These are phyloP conservation scores for Penicillium paneum DNA, from an alignment of 2,329 filamentous ascomycete genomes.

Conservation along the genomic window DNA sequence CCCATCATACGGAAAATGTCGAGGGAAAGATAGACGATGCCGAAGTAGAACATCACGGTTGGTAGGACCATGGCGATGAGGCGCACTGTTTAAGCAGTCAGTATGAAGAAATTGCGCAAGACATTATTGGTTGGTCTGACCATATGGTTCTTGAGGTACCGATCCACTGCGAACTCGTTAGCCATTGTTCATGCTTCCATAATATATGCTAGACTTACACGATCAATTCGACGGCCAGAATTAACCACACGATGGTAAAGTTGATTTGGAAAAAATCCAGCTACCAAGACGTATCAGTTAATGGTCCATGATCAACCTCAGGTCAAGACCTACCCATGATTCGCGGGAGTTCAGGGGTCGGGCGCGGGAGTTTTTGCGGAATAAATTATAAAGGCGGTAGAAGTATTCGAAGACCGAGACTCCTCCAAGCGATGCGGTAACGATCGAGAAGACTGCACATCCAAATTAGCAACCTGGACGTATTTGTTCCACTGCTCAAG, in stretches of 20 bases:
- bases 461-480: slow-evolving; percentile 7
- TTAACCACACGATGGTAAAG: slow-evolving; percentile 46
- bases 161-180: slow-evolving; percentile 36
- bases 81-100: slow-evolving; percentile 31
- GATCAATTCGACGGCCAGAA: slow-evolving; percentile 43
- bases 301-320: neutral
- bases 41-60: slow-evolving; percentile 48
- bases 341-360: slow-evolving; percentile 42
- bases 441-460: slow-evolving; percentile 42
- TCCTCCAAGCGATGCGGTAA: slow-evolving; percentile 41
- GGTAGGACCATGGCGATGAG: slow-evolving; percentile 46
- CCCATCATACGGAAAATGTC: slow-evolving; percentile 43
- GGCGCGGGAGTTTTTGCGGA: slow-evolving; percentile 36
- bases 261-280: slow-evolving; percentile 48
- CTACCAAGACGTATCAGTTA: slow-evolving; percentile 21
- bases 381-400: slow-evolving; percentile 41
- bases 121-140: slow-evolving; percentile 25
- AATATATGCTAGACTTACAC: slow-evolving; percentile 31
- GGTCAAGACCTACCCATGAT: slow-evolving; percentile 38
- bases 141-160: slow-evolving; percentile 39
- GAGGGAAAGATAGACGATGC: slow-evolving; percentile 41
- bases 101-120: neutral
- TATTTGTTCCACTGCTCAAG: neutral
- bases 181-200: neutral
- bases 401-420: slow-evolving; percentile 45